phyloP scores from a whole-genome alignment of 2,329 filamentous ascomycete species.

The Neodidymelliopsis sp. region DNA sequence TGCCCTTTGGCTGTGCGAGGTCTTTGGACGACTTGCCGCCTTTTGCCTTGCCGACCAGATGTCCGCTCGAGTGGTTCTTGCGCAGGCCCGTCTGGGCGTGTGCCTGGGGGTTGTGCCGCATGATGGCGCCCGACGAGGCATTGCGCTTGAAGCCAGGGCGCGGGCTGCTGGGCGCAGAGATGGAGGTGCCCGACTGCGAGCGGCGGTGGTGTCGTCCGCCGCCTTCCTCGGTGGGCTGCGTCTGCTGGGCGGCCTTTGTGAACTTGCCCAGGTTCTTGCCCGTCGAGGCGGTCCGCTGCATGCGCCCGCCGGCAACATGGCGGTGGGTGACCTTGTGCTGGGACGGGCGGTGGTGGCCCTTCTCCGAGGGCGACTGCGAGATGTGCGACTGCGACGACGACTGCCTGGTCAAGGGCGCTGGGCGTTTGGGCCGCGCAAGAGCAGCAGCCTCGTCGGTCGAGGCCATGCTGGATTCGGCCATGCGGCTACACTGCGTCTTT shows the following conservation, averaged over 20 bases:
- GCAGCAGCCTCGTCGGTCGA: constrained; percentile 43
- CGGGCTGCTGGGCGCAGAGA: constrained; percentile 47
- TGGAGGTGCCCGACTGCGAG: constrained; percentile 47
- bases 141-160: constrained; percentile 54
- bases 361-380: constrained; percentile 50
- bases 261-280: constrained; percentile 55
- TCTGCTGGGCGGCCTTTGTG: constrained; percentile 41
- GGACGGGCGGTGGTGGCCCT: constrained; percentile 30
- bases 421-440: constrained; percentile 47
- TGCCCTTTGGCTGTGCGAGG: constrained; percentile 38
- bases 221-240: constrained; percentile 34
- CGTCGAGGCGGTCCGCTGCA: constrained; percentile 50
- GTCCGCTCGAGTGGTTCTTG: constrained; percentile 56
- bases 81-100: constrained; percentile 46
- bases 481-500: constrained; percentile 27
- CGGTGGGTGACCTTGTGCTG: constrained; percentile 48
- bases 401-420: constrained; percentile 45
- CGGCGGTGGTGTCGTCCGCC: constrained; percentile 47
- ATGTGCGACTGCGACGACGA: constrained; percentile 48
- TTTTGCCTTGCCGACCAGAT: constrained; percentile 52
- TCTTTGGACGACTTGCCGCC: constrained; percentile 47
- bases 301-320: constrained; percentile 52
- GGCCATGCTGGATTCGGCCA: constrained; percentile 42
- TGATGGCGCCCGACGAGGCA: constrained; percentile 50
- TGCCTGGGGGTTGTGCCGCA: constrained; percentile 42